Evolutionary conservation across 306 rosid species (phyloP).

Genomic region (Arachis hypogaea): DNA sequence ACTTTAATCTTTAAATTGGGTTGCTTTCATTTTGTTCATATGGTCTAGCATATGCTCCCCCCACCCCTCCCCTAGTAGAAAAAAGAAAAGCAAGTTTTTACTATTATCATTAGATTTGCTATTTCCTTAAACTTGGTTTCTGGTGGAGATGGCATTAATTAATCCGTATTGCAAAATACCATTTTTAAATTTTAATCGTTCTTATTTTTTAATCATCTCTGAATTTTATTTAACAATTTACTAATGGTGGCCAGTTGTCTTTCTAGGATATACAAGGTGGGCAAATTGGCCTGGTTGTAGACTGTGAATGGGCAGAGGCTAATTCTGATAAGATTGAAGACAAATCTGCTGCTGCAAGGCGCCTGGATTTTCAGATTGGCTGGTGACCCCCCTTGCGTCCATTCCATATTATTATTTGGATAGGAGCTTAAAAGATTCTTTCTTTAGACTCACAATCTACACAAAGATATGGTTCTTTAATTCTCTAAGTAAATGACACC

Average conservation of each 20-base stretch:
- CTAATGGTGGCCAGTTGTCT: conserved; percentile 8
- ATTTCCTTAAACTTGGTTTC: not conserved
- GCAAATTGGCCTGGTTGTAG: conserved; percentile 71
- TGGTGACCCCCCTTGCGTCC: conserved; percentile 56
- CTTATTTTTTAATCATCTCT: conserved; percentile 16
- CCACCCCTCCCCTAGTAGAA: not conserved
- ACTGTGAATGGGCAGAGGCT: conserved; percentile 96
- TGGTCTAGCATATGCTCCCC: conserved; percentile 12
- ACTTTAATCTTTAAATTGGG: conserved; percentile 18
- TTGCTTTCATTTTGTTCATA: conserved; percentile 8
- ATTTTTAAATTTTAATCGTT: not conserved
- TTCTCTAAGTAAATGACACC: not conserved
- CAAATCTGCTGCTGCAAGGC: conserved; percentile 75
- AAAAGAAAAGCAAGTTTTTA: not conserved
- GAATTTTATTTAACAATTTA: conserved; percentile 10
- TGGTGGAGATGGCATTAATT: not conserved
- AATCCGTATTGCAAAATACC: not conserved
- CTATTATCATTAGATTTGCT: conserved; percentile 3
- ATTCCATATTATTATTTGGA: conserved; percentile 16
- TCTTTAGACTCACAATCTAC: not conserved
- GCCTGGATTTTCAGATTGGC: conserved; percentile 92
- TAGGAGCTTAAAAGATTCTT: conserved; percentile 2
- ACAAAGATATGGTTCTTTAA: not conserved
- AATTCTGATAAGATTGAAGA: conserved; percentile 79
- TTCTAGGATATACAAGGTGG: conserved; percentile 83